Evolutionary conservation across 2,329 filamentous ascomycete genomes (phyloP), one percentile per base, ranked within the genome.

Genomic region (Venturia asperata): DNA sequence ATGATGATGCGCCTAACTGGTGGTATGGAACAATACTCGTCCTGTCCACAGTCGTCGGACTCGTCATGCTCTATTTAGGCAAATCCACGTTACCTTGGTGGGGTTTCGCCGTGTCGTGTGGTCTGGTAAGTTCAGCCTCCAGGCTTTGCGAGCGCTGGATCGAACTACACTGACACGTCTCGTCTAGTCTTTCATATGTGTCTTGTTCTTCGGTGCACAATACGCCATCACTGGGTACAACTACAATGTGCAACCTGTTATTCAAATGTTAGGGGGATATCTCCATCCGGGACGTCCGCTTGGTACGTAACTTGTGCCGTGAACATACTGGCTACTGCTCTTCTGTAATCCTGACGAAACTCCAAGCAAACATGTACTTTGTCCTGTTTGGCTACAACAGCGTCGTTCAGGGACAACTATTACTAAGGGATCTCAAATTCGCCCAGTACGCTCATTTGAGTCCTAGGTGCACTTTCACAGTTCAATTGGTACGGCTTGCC

Each of bases 401-500:
- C 43, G 68, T 72, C 15, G 69, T 75, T 24, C 70, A 75, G 27
- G 70, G 70, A 3, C 30, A 62, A 52, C 49, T 56, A 27, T 27
- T 70, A 19, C 41, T 65, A 2, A 37, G 61, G 11, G 72, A 74
- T 65, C 71, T 78, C 24, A 78, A 78, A 67, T 68, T 78, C 1
- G 75, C 70, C 0, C 76, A 78, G 65, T 77, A 77, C 58, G 70
- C 70, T 5, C 75, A 78, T 64, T 69, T 78, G 11, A 70, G 72
- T 1, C 77, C 76, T 17, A 74, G 78, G 30, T 72, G 74, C 61
- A 81, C 79, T 64, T 80, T 80, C 64, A 67, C 71, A n/a, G 74
- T 76, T 5, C 80, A 78, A 62, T 72, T 79, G n/a, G 67, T 76
- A 11, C 77, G 77, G 80, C 76, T 62, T 71, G 76, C 21, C 76